Percentiles rank a stretch among this genome's conserved stretches.
Evolutionary conservation across 2,329 filamentous ascomycete genomes (phyloP).

Genomic region (Achaetomium macrosporum): DNA sequence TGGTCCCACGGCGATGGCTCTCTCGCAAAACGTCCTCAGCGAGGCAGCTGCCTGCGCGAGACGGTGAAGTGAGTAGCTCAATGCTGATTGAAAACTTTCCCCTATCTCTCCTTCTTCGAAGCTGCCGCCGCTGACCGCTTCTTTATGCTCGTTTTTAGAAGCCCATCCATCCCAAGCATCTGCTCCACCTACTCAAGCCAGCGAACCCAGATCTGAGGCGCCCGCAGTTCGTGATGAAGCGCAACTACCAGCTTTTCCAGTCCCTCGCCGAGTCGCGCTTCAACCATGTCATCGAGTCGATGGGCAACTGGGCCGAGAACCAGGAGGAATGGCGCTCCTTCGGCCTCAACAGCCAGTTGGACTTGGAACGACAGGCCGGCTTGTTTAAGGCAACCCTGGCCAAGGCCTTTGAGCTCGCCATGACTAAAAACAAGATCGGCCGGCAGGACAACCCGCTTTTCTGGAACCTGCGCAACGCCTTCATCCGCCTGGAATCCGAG

Average conservation of each 20-base stretch:
- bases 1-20: slow-evolving; percentile 4
- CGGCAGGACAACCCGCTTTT: slow-evolving; percentile 49
- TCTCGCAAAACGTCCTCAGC: neutral
- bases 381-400: slow-evolving; percentile 43
- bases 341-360: slow-evolving; percentile 34
- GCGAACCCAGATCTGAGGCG: neutral
- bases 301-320: slow-evolving; percentile 25
- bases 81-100: no score
- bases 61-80: no score
- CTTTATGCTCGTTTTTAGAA: neutral
- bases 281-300: slow-evolving; percentile 29
- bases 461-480: slow-evolving; percentile 54
- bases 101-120: no score
- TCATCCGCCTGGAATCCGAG: slow-evolving; percentile 45
- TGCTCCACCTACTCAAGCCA: slow-evolving; percentile 6
- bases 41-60: neutral
- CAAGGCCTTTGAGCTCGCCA: slow-evolving; percentile 41
- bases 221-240: slow-evolving; percentile 1
- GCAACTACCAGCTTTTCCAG: slow-evolving; percentile 27
- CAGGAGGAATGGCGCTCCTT: slow-evolving; percentile 30
- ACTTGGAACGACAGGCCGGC: slow-evolving; percentile 40
- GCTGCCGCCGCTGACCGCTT: neutral
- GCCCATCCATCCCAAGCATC: neutral
- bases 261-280: slow-evolving; percentile 30
- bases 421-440: slow-evolving; percentile 31